A percentile compares a stretch with the other conserved stretches of the same genome.
These are phyloP conservation scores for Paramyrothecium roridum DNA, from an alignment of 2,329 filamentous ascomycete species.

Conservation along the genomic window DNA sequence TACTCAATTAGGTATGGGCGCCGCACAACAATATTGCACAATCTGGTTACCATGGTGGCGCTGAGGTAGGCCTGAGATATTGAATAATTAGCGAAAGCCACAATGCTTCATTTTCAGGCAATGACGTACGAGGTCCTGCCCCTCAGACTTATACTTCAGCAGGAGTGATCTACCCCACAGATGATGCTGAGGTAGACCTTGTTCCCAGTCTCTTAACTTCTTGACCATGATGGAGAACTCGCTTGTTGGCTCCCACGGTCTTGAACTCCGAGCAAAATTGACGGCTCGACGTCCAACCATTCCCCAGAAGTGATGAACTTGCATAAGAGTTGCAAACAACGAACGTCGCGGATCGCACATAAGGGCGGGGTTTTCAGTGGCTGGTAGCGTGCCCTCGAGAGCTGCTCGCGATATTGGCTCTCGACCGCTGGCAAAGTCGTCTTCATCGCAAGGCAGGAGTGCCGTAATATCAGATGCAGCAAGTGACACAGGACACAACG, in stretches of 20 bases:
- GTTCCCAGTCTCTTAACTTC: constrained; percentile 46
- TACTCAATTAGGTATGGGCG: constrained; percentile 52
- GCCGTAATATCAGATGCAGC: constrained; percentile 51
- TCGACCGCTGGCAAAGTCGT: constrained; percentile 45
- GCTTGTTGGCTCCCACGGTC: constrained; percentile 44
- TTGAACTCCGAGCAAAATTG: constrained; percentile 36
- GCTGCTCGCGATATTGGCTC: constrained; percentile 49
- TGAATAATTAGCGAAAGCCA: constrained; percentile 5
- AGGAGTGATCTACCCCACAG: constrained; percentile 41
- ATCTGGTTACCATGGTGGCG: constrained; percentile 51
- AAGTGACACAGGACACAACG: constrained; percentile 47
- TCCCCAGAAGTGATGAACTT: constrained; percentile 54
- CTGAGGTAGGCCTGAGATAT: constrained; percentile 46
- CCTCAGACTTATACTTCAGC: constrained; percentile 42
- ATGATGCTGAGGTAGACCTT: constrained; percentile 42
- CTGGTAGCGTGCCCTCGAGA: constrained; percentile 50
- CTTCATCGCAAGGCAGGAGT: constrained; percentile 50
- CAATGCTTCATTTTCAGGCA: neutral
- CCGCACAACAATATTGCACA: constrained; percentile 55
- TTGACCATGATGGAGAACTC: constrained; percentile 42
- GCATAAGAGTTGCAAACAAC: constrained; percentile 53
- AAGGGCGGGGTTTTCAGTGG: constrained; percentile 40
- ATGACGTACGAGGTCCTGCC: constrained; percentile 43
- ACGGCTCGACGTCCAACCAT: constrained; percentile 46
- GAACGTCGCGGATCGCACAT: constrained; percentile 42